phyloP scores from a whole-genome alignment of 371 early-diverging fungal species.

The Apophysomyces elegans region DNA sequence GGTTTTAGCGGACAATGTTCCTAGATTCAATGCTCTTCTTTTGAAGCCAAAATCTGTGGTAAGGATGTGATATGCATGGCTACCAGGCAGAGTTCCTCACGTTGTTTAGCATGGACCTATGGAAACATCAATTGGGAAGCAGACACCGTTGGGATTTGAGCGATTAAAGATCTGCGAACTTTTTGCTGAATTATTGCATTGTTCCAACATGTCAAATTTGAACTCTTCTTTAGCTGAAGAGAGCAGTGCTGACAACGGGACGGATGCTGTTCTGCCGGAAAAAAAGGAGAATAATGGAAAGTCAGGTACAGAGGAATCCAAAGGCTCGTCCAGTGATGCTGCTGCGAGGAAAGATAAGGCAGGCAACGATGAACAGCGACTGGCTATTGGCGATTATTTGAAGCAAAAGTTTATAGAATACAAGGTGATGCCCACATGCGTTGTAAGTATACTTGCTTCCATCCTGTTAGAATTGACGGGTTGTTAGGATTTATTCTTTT shows the following conservation, averaged over 20 bases:
- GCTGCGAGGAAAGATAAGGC: background rate
- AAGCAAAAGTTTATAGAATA: constrained; percentile 69
- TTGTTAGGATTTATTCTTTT: constrained; percentile 77
- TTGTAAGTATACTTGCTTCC: constrained; percentile 32
- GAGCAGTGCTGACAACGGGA: background rate
- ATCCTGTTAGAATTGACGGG: background rate
- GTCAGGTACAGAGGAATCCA: constrained; percentile 8
- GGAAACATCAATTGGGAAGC: constrained; percentile 68
- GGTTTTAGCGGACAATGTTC: constrained; percentile 74
- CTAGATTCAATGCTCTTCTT: constrained; percentile 68
- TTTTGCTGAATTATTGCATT: constrained; percentile 93
- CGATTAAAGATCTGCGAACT: constrained; percentile 93
- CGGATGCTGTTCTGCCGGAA: background rate
- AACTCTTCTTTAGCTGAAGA: constrained; percentile 34
- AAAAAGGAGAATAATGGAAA: constrained; percentile 7
- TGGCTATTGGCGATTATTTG: constrained; percentile 71
- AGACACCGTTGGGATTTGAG: constrained; percentile 88
- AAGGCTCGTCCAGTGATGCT: background rate
- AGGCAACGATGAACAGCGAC: background rate
- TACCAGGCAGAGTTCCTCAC: background rate
- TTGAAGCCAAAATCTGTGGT: constrained; percentile 62
- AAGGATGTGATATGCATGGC: constrained; percentile 23
- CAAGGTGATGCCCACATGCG: constrained; percentile 63
- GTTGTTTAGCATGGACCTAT: constrained; percentile 44
- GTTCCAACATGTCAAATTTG: constrained; percentile 79